A percentile compares a stretch with the other conserved stretches of the same genome.
phyloP scores from a whole-genome alignment of 129 eudicot species.

The Calendula officinalis region DNA sequence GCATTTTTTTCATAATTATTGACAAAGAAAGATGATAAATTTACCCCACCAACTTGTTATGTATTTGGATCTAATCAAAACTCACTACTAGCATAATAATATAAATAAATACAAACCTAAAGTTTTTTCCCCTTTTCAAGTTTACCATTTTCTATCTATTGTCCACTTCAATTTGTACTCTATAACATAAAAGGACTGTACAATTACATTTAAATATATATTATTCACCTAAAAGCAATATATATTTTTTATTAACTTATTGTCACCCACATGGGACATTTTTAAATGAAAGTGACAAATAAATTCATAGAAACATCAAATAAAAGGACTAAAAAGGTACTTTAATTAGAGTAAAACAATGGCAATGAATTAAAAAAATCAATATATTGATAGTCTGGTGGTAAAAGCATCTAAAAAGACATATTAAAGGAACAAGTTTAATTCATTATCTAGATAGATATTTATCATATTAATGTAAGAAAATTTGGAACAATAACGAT shows the following conservation, averaged over 20 bases:
- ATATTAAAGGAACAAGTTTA: too few relatives aligned
- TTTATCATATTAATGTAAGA: too few relatives aligned
- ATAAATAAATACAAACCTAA: neutral
- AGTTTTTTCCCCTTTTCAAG: neutral
- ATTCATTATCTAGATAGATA: too few relatives aligned
- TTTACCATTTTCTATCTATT: neutral
- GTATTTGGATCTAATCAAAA: slow-evolving; percentile 15
- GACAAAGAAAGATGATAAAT: slow-evolving; percentile 31
- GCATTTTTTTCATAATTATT: neutral
- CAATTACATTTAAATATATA: neutral
- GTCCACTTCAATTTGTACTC: neutral
- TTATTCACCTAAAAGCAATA: neutral
- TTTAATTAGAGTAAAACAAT: too few relatives aligned
- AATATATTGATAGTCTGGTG: too few relatives aligned
- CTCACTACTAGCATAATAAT: slow-evolving; percentile 4
- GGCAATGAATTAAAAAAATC: too few relatives aligned
- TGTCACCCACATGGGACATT: too few relatives aligned
- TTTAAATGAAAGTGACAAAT: too few relatives aligned
- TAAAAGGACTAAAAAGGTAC: too few relatives aligned
- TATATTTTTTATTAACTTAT: neutral
- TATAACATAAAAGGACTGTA: neutral
- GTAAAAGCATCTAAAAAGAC: too few relatives aligned
- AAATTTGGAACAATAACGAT: too few relatives aligned
- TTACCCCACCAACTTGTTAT: slow-evolving; percentile 29
- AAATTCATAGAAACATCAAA: too few relatives aligned